Evolutionary conservation across 2,329 filamentous ascomycete genomes (phyloP), one percentile per base, ranked within the genome.

Genomic region (Colletotrichum shisoi): DNA sequence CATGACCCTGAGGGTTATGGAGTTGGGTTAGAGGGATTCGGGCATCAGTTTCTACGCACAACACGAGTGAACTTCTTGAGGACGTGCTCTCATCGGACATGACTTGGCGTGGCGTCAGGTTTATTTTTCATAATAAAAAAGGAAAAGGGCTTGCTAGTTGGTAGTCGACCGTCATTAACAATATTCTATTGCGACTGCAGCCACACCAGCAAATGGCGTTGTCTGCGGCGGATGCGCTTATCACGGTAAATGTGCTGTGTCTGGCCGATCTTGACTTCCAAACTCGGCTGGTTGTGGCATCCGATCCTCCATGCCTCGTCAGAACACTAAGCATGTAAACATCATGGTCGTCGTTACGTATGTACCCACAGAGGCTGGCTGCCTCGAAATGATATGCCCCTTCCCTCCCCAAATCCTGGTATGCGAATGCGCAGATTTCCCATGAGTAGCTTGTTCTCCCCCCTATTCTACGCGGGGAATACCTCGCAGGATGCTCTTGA

Each of bases 401-500:
- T 34, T 8, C 31, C 7, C 31, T 34, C 31, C 31, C 31, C 1
- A 1, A 2, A 19, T 37, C 17, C 3, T 19, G 4, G 27, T 37
- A n/a, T 9, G 24, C 15, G 27, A 11, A 34, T 12, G 8, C 2
- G n/a, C 44, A 21, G 5, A 2, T 51, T 12, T 52, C 7, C 9
- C 0, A 34, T 13, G 48, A 37, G 4, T n/a, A 12, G 17, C 8
- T n/a, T 8, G 1, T 37, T 13, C 4, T 0, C 11, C 27, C 12
- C 11, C 19, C 1, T 42, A 15, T 21, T 39, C 37, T 3, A 24
- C 46, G 27, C 27, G 15, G 37, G 49, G 56, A 37, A 69, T 21
- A 42, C 46, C 42, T 13, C 56, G 31, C 11, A 58, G 13, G 11
- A 53, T 74, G 66, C 80, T 83, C 12, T 73, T 51, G 58, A 83